phyloP scores from a whole-genome alignment of 2,329 filamentous ascomycete genomes.

The Cryphonectria parasitica region DNA sequence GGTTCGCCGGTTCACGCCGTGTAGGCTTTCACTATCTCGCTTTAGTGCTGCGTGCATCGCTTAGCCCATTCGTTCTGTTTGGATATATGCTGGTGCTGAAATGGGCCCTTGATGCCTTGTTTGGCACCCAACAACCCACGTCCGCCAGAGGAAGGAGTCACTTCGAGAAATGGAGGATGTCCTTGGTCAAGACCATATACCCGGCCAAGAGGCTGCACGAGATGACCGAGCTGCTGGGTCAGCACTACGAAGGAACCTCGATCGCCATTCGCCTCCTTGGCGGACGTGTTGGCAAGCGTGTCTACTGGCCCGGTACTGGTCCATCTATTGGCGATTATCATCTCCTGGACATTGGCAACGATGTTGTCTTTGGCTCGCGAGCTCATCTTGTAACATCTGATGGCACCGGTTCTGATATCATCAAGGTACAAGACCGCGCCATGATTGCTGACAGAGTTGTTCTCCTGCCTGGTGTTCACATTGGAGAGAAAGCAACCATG shows the following conservation, averaged over 20 bases:
- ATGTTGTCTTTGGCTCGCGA: conserved; percentile 63
- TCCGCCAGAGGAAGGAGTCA: conserved; percentile 39
- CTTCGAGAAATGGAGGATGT: conserved; percentile 48
- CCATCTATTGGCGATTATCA: conserved; percentile 58
- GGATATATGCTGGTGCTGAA: conserved; percentile 47
- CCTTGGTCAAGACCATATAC: conserved; percentile 49
- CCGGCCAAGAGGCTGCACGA: conserved; percentile 49
- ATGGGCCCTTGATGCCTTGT: conserved; percentile 43
- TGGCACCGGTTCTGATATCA: conserved; percentile 49
- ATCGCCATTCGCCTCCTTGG: conserved; percentile 54
- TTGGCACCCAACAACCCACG: conserved; percentile 44
- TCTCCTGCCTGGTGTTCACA: conserved; percentile 53
- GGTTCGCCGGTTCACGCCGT: conserved; percentile 52
- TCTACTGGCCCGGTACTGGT: conserved; percentile 63
- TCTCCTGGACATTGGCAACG: conserved; percentile 57
- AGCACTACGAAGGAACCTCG: conserved; percentile 60
- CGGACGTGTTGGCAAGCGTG: conserved; percentile 54
- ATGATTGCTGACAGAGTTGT: conserved; percentile 63
- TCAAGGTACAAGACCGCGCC: conserved; percentile 51
- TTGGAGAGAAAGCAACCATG: conserved; percentile 54
- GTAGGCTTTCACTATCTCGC: conserved; percentile 56
- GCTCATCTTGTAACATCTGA: conserved; percentile 59
- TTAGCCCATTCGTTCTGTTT: conserved; percentile 52
- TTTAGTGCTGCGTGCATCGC: conserved; percentile 43
- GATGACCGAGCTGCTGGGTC: conserved; percentile 55